These are phyloP conservation scores for Phialophora expanda DNA, from an alignment of 2,329 filamentous ascomycete species.

Conservation along the genomic window DNA sequence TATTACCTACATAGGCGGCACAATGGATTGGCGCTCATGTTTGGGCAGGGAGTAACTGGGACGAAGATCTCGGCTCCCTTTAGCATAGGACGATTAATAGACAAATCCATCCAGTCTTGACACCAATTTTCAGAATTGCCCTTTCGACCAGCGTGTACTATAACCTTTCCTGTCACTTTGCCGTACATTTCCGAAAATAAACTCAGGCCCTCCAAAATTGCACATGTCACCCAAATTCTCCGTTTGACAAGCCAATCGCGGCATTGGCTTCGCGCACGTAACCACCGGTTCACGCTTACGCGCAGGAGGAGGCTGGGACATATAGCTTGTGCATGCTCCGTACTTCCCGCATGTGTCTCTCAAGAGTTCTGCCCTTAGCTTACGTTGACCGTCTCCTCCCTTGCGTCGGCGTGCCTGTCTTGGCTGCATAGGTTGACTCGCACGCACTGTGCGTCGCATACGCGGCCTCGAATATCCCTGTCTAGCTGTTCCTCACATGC, in stretches of 20 bases:
- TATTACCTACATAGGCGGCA: background rate
- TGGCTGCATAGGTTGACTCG: background rate
- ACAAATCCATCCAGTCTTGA: background rate
- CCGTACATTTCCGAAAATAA: background rate
- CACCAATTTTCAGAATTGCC: background rate
- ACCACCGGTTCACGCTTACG: background rate
- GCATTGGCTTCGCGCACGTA: background rate
- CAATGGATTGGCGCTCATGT: slow-evolving; percentile 1
- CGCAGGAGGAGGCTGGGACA: background rate
- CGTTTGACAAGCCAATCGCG: background rate
- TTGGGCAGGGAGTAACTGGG: slow-evolving; percentile 13
- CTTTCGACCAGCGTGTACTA: background rate
- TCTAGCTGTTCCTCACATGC: background rate
- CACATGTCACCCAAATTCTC: background rate
- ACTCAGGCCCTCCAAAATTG: slow-evolving; percentile 6
- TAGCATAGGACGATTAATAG: slow-evolving; percentile 6
- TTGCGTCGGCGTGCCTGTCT: background rate
- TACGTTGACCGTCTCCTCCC: background rate
- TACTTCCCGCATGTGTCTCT: background rate
- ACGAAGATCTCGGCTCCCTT: slow-evolving; percentile 24
- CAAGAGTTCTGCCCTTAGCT: background rate
- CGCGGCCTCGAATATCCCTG: background rate
- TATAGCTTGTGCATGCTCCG: background rate
- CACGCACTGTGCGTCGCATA: background rate
- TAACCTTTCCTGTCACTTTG: background rate